Evolutionary conservation across 345 rosid genomes (phyloP), one percentile per base, ranked within the genome.

Genomic region (Lumnitzera littorea): DNA sequence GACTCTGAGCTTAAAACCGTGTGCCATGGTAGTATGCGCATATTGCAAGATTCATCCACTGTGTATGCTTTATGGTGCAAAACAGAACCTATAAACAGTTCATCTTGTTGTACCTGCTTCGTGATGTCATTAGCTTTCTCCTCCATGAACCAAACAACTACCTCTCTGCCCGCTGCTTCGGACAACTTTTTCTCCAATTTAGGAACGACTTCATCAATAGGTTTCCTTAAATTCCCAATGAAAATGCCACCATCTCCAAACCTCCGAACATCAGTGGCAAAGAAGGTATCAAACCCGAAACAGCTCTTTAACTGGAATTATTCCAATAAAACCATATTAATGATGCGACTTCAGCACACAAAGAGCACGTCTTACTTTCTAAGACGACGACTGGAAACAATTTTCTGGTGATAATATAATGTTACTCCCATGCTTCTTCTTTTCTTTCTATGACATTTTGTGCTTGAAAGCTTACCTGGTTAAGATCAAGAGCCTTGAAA

Each of bases 161-260:
- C 95, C 50, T 91, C 95, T 48, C 86, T 85, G 14, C 88, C 96
- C 0, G 92, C 95, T 2, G 85, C 92, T 62, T 87, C 96, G 2
- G 98, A 83, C 20, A 91, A 74, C 74, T 89, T 91, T 56, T 78
- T 80, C 81, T 91, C 98, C 62, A 91, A 77, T 70, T 73, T 72
- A 5, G 91, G 96, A 56, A 87, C 83, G 55, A 82, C 96, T 52
- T 91, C 95, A 14, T 85, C 89, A 49, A 91, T 70, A 5, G 98
- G 95, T 61, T 64, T 86, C 61, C 91, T 73, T 61, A 91, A 78
- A 70, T 89, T 91, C 51, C 98, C 95, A 57, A 91, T 75, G 70
- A 84, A 91, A 57, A 91, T 86, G 1, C 98, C 98, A 9, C 98
- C 98, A 80, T 89, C 98, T 60, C 96, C 98, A 63, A 91, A 91